Evolutionary conservation across 768 basidiomycete genomes (phyloP).

Genomic region (Trametes cubensis): DNA sequence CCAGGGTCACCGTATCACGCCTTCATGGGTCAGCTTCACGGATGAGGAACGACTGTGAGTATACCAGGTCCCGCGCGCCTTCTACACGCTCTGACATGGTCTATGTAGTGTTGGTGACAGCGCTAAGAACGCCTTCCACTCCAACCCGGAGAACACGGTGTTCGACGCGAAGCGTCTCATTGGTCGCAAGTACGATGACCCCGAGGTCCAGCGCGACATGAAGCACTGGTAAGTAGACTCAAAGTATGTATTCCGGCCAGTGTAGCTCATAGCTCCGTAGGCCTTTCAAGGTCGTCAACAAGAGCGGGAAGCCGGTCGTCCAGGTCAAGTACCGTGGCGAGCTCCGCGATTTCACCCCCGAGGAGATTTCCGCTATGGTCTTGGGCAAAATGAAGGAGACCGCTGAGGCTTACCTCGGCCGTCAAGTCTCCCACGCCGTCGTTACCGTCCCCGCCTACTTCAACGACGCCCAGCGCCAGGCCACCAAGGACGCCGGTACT

Average conservation of each 20-base stretch:
- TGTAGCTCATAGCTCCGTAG: conserved; percentile 2
- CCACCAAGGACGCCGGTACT: conserved; percentile 96
- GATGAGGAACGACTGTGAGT: conserved; percentile 58
- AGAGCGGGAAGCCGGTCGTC: conserved; percentile 79
- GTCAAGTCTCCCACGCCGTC: conserved; percentile 95
- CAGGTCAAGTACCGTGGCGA: conserved; percentile 80
- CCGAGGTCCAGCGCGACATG: conserved; percentile 77
- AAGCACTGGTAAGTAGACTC: conserved; percentile 67
- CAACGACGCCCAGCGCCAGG: conserved; percentile 99
- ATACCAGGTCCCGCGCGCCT: neutral
- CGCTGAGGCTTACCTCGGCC: conserved; percentile 95
- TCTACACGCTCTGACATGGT: neutral
- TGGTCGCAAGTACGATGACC: conserved; percentile 81
- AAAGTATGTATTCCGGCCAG: neutral
- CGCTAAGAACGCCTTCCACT: conserved; percentile 94
- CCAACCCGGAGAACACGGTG: conserved; percentile 91
- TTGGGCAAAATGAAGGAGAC: conserved; percentile 99
- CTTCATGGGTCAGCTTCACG: conserved; percentile 63
- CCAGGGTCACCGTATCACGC: conserved; percentile 65
- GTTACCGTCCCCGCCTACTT: conserved; percentile 99
- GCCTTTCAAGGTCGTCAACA: conserved; percentile 81
- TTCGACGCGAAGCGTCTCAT: conserved; percentile 97
- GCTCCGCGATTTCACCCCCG: conserved; percentile 82
- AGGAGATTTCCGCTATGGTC: conserved; percentile 96
- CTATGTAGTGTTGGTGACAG: conserved; percentile 76